Conservation (phyloP, 331 rosid species). For the Arachis monticola region DNA sequence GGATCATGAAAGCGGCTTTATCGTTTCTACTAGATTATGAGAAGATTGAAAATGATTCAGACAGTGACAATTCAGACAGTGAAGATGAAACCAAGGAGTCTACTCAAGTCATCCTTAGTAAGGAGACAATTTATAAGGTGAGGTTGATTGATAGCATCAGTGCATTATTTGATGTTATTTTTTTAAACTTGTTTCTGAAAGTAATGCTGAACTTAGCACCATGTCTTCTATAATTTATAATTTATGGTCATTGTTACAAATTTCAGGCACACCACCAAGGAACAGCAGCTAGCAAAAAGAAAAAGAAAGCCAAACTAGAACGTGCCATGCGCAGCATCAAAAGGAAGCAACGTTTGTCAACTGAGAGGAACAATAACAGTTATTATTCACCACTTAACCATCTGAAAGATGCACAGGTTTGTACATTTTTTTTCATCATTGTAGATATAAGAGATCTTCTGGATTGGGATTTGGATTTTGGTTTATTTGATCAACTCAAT, state of each 20-base stretch:
- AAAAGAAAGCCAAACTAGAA: conserved; percentile 79
- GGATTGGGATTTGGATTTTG: conserved; percentile 24
- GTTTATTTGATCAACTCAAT: conserved; percentile 29
- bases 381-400: conserved; percentile 91
- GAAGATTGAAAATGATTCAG: conserved; percentile 69
- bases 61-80: conserved; percentile 69
- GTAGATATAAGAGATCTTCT: conserved; percentile 4
- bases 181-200: conserved; percentile 19
- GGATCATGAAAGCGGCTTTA: conserved; percentile 86
- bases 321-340: conserved; percentile 78
- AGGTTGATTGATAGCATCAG: conserved; percentile 2
- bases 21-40: conserved; percentile 90
- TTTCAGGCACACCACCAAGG: conserved; percentile 87
- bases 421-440: conserved; percentile 28
- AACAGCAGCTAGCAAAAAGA: conserved; percentile 83
- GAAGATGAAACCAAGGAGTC: conserved; percentile 63
- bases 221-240: not conserved
- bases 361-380: conserved; percentile 53
- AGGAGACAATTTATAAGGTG: conserved; percentile 80
- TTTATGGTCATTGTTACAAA: conserved; percentile 17
- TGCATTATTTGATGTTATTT: not conserved
- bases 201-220: conserved; percentile 26
- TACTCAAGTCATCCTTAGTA: conserved; percentile 62
- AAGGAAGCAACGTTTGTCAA: conserved; percentile 69
- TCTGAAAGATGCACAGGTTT: conserved; percentile 88